phyloP scores from a whole-genome alignment of 1,284 basidiomycete species.

The Cutaneotrichosporon sp. region DNA sequence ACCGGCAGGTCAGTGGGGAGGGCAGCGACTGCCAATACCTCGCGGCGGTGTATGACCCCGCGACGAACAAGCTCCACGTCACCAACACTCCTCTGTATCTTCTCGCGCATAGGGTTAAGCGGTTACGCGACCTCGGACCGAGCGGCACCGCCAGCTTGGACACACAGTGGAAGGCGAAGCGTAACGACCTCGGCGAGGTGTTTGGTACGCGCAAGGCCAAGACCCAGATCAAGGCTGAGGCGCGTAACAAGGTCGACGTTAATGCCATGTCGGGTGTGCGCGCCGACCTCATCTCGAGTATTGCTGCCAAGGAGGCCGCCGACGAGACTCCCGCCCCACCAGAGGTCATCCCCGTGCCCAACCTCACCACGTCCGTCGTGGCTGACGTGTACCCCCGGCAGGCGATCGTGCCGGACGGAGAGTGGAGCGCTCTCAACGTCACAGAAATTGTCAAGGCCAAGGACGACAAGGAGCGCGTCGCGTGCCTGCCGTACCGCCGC shows the following conservation, averaged over 20 bases:
- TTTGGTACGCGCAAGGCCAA: constrained; percentile 94
- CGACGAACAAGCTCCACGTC: constrained; percentile 66
- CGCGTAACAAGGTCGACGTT: constrained; percentile 83
- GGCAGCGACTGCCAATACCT: constrained; percentile 56
- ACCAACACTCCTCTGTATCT: constrained; percentile 68
- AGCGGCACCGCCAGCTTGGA: constrained; percentile 52
- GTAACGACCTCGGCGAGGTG: constrained; percentile 77
- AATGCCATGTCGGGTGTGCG: constrained; percentile 77
- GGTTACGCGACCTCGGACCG: constrained; percentile 59
- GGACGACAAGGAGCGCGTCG: constrained; percentile 58
- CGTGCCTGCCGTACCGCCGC: constrained; percentile 62
- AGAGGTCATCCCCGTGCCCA: constrained; percentile 68
- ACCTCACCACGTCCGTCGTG: constrained; percentile 64
- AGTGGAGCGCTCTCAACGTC: constrained; percentile 54
- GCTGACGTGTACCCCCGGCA: constrained; percentile 74
- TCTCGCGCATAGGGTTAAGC: constrained; percentile 74
- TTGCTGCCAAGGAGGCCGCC: constrained; percentile 63
- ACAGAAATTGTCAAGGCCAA: constrained; percentile 60
- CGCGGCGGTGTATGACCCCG: constrained; percentile 61
- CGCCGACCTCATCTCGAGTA: constrained; percentile 73
- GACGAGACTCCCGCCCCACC: constrained; percentile 27
- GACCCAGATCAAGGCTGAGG: constrained; percentile 73
- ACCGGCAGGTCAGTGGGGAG: constrained; percentile 54
- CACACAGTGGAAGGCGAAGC: constrained; percentile 62
- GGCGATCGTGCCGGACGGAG: constrained; percentile 70